Conservation (phyloP, 2,329 filamentous ascomycete species). For the Apiospora malaysiana region DNA sequence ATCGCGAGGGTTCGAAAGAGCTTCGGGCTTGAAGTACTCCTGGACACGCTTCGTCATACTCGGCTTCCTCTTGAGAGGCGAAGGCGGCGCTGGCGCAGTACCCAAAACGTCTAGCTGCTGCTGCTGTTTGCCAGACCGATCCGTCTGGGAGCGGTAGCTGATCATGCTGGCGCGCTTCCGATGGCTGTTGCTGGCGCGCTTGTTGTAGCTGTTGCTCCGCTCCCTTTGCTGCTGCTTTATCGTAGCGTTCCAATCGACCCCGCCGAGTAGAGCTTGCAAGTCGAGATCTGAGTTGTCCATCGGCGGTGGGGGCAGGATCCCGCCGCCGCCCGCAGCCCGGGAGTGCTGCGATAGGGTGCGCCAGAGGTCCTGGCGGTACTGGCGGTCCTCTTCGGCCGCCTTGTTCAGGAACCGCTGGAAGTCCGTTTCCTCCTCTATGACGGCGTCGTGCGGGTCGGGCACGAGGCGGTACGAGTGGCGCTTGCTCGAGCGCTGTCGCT, state of each 20-base stretch:
- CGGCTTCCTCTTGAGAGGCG: constrained; percentile 3
- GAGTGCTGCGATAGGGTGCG: constrained; percentile 19
- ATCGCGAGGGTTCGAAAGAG: not conserved
- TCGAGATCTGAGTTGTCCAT: not conserved
- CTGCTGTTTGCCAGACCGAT: not conserved
- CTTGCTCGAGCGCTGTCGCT: not conserved
- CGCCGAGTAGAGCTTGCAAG: constrained; percentile 12
- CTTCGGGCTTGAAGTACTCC: constrained; percentile 20
- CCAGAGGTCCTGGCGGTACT: constrained; percentile 21
- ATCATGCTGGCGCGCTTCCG: constrained; percentile 23
- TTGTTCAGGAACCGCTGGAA: constrained; percentile 24
- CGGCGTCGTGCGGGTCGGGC: constrained; percentile 15
- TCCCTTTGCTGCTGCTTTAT: not conserved
- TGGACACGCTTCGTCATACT: constrained; percentile 19
- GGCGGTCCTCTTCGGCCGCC: constrained; percentile 21
- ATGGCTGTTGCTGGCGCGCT: constrained; percentile 9
- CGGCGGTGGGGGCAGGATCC: not conserved
- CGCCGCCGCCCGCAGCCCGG: not conserved
- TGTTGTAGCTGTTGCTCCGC: not conserved
- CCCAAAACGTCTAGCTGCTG: not conserved
- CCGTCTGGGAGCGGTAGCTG: constrained; percentile 22
- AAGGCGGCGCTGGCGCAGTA: not conserved
- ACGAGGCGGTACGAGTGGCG: constrained; percentile 23
- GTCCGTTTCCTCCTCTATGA: constrained; percentile 22
- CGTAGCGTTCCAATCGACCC: not conserved